Evolutionary conservation across 331 rosid genomes (phyloP).

Genomic region (Acacia concinna): DNA sequence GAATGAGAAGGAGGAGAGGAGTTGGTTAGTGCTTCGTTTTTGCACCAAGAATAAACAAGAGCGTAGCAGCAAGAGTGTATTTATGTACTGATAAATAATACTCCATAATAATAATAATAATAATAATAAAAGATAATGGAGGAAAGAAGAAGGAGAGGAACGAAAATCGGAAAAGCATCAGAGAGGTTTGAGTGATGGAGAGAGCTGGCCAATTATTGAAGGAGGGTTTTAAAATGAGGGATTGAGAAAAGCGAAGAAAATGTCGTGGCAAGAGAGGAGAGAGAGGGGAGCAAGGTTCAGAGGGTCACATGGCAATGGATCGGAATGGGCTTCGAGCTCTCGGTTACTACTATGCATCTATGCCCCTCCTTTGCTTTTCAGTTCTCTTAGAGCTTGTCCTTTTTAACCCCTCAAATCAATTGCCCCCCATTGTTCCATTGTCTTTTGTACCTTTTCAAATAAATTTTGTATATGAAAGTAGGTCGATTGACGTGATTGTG

Average conservation of each 20-base stretch:
- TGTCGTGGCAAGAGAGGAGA: neutral
- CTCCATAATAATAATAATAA: too few relatives aligned
- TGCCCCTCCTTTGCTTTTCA: slow-evolving; percentile 10
- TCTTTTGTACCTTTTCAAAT: neutral
- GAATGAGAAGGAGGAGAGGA: neutral
- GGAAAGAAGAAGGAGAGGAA: neutral
- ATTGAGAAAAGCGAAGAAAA: neutral
- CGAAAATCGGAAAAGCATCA: neutral
- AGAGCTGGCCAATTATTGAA: slow-evolving; percentile 29
- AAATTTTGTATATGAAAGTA: too few relatives aligned
- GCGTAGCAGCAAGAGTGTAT: neutral
- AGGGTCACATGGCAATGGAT: slow-evolving; percentile 37
- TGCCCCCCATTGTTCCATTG: neutral
- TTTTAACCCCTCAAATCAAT: neutral
- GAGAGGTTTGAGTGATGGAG: slow-evolving; percentile 7
- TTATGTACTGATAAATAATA: neutral
- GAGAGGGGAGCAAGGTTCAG: slow-evolving; percentile 13
- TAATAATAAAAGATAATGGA: neutral
- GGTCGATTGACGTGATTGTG: too few relatives aligned
- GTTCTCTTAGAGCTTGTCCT: slow-evolving; percentile 4
- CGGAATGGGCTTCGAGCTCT: slow-evolving; percentile 42
- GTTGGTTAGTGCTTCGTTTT: slow-evolving; percentile 58
- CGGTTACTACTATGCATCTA: too few relatives aligned
- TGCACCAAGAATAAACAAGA: slow-evolving; percentile 17
- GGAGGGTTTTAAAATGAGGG: neutral